phyloP scores from a whole-genome alignment of 805 yeast genomes.

The Myxozyma vanderwaltii region DNA sequence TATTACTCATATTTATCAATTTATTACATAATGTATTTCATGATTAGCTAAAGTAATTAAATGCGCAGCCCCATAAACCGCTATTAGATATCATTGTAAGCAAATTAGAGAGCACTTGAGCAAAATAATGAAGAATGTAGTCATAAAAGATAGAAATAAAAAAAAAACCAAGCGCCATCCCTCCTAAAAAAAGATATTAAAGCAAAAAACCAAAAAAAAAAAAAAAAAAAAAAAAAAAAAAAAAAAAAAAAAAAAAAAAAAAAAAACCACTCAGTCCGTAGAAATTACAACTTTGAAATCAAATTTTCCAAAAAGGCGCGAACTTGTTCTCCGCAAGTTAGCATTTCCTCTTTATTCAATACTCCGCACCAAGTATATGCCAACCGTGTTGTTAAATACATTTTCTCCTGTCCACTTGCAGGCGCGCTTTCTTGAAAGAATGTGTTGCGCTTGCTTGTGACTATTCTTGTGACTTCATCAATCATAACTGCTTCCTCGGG shows the following conservation, averaged over 20 bases:
- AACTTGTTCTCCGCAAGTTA: conserved; percentile 14
- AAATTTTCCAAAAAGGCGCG: conserved; percentile 14
- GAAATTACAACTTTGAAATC: conserved; percentile 9
- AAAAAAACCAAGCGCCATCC: too few relatives aligned
- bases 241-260: too few relatives aligned
- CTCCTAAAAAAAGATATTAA: too few relatives aligned
- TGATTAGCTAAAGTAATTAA: too few relatives aligned
- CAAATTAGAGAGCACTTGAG: too few relatives aligned
- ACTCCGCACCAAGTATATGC: conserved; percentile 25
- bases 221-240: too few relatives aligned
- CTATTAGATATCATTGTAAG: too few relatives aligned
- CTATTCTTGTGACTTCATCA: conserved; percentile 19
- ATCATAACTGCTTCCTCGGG: conserved; percentile 23
- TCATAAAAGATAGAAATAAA: too few relatives aligned
- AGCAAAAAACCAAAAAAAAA: too few relatives aligned
- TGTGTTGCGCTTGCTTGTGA: conserved; percentile 13
- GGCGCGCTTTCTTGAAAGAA: conserved; percentile 9
- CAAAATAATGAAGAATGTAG: too few relatives aligned
- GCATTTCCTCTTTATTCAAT: conserved; percentile 6
- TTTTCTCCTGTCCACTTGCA: conserved; percentile 9
- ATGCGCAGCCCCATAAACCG: too few relatives aligned
- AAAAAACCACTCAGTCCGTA: not conserved
- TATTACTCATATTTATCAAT: not conserved
- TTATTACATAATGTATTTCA: not conserved
- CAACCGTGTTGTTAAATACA: conserved; percentile 19